Conservation (phyloP, 345 rosid species). For the Erucastrum elatum region DNA sequence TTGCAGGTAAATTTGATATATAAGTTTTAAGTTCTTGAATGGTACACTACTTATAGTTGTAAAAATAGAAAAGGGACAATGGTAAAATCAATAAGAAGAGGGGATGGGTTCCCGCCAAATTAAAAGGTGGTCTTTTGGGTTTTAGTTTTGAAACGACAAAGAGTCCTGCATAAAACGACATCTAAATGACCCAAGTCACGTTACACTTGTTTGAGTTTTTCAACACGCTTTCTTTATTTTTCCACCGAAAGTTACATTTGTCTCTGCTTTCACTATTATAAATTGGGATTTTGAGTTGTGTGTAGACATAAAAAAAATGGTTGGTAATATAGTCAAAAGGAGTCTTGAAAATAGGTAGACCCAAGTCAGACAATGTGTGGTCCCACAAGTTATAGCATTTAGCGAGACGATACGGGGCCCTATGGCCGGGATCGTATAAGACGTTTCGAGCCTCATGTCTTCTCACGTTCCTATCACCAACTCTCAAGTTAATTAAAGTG, state of each 20-base stretch:
- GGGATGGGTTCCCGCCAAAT: slow-evolving; percentile 29
- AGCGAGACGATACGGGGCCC: slow-evolving; percentile 23
- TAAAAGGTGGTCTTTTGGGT: not conserved
- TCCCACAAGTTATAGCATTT: slow-evolving; percentile 22
- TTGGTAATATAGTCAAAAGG: slow-evolving; percentile 17
- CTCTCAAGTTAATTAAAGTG: not conserved
- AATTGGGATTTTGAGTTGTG: not conserved
- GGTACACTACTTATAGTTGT: not conserved
- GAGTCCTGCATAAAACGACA: slow-evolving; percentile 13
- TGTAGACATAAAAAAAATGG: not conserved
- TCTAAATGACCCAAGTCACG: not conserved
- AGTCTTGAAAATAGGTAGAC: slow-evolving; percentile 19
- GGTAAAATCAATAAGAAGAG: not conserved
- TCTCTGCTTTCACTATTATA: not conserved
- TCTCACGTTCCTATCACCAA: not conserved
- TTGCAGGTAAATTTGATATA: not conserved
- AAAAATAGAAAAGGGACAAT: not conserved
- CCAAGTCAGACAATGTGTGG: slow-evolving; percentile 5
- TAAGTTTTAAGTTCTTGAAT: not conserved
- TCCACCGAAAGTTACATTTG: slow-evolving; percentile 18
- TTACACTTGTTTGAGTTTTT: slow-evolving; percentile 11
- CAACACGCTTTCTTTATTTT: slow-evolving; percentile 27
- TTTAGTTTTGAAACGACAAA: slow-evolving; percentile 26
- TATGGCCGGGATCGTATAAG: slow-evolving; percentile 4
- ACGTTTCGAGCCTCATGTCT: slow-evolving; percentile 15